Evolutionary conservation across 352 stramenopile genomes (phyloP), one percentile per base, ranked within the genome.

Genomic region (Pythium guiyangense): DNA sequence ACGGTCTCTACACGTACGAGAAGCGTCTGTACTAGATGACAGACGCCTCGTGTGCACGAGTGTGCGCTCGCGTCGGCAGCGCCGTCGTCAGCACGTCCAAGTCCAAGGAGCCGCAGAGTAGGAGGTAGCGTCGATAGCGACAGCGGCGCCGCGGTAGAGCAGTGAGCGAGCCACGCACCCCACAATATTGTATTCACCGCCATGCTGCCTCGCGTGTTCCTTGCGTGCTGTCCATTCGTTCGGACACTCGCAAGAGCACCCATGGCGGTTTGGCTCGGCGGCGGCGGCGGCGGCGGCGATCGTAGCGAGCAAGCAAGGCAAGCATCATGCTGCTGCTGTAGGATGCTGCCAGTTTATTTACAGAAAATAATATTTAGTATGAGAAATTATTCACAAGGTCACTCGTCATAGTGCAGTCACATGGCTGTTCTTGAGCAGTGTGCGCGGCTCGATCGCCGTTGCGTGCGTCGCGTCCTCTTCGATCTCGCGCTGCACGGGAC

Each of bases 1-100:
- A 99, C 81, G 94, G 92, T 70, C 85, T 99, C 48, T 94, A 99
- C 86, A 98, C 90, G 70, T 99, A 99, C 79, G 86, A 96, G 69
- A 97, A 98, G 79, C 83, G 86, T 63, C 67, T 96, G 59, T 96
- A 90, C 74, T 92, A 77, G 67, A 44, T 37, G 20, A 18, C 22
- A 22, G 22, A 22, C 4, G 11, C 6, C 44, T 27, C 20, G 44
- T 31, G 18, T 27, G 25, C 44, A 31, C 44, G 29, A 20, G 29
- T 25, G 29, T 6, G 20, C 39, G 6, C n/a, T 5, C 18, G 42
- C n/a, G n/a, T 15, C 6, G 9, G 4, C 42, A 47, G 15, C 18
- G 12, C 39, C 17, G 14, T 45, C 39, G 39, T 22, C 14, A 4
- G 39, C 11, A 15, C 14, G 5, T 45, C 4, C 39, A 22, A 18